phyloP scores from a whole-genome alignment of 2,329 filamentous ascomycete genomes.

The Beauveria australis region DNA sequence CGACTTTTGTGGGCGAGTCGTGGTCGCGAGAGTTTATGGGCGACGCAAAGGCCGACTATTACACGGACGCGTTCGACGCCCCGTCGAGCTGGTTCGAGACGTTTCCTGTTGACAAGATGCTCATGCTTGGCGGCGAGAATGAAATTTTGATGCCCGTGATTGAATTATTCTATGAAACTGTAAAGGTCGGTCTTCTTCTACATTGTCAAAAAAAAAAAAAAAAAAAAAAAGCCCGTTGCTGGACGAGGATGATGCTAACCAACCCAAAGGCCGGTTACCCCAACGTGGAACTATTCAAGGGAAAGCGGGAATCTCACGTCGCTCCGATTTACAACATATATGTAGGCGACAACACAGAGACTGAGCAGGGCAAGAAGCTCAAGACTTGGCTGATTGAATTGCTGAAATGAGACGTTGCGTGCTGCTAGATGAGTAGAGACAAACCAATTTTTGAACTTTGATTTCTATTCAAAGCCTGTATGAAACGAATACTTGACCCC shows the following conservation, averaged over 20 bases:
- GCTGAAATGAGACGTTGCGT: not conserved
- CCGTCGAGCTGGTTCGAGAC: slow-evolving; percentile 16
- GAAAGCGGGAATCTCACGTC: slow-evolving; percentile 16
- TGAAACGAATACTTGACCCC: no score
- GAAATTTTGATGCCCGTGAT: slow-evolving; percentile 17
- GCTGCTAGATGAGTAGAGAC: not conserved
- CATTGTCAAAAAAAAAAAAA: not conserved
- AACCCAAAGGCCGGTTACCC: slow-evolving; percentile 13
- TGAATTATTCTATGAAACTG: slow-evolving; percentile 13
- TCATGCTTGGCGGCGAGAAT: slow-evolving; percentile 14
- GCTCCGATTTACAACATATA: slow-evolving; percentile 17
- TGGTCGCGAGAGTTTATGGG: slow-evolving; percentile 14
- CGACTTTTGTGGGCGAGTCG: slow-evolving; percentile 9
- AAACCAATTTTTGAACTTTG: no score
- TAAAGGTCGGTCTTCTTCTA: slow-evolving; percentile 11
- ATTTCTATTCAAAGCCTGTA: no score
- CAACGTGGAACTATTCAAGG: slow-evolving; percentile 15
- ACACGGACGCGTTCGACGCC: slow-evolving; percentile 14
- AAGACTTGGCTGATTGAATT: slow-evolving; percentile 16
- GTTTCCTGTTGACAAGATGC: slow-evolving; percentile 14
- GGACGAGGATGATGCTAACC: not conserved
- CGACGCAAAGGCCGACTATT: slow-evolving; percentile 12
- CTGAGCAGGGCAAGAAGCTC: slow-evolving; percentile 16
- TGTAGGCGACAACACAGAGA: slow-evolving; percentile 15
- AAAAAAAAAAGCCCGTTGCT: not conserved